Evolutionary conservation across 306 rosid species (phyloP), one percentile per base, ranked within the genome.

Genomic region (Quillaja saponaria): DNA sequence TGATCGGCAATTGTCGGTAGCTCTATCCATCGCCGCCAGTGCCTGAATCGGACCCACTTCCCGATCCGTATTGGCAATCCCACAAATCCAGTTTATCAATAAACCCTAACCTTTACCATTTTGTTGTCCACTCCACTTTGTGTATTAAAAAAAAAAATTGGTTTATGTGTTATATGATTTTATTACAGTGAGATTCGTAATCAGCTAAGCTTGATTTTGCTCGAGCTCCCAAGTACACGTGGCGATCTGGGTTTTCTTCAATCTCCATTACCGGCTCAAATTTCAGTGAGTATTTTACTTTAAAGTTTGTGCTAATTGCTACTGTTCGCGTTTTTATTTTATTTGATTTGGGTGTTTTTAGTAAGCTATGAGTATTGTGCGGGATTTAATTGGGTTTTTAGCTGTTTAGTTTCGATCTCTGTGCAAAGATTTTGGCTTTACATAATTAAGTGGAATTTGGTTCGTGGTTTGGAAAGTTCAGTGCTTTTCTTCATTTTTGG

Each of bases 161-260:
- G 67, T 65, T 79, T 80, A 56, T 67, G 76, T 66, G 85, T 61
- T 59, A 42, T 63, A 72, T 60, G 76, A 68, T 72, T 80, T 79
- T 42, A 56, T 76, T 75, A 61, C 67, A 69, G 85, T 71, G 78
- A 81, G 87, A 78, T 76, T 78, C 47, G 69, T 71, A 34, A 54
- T 72, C 75, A 49, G 82, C 48, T 63, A 61, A 69, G 72, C 79
- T 78, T 64, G 76, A 61, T 82, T 86, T 72, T 53, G 85, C 86
- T 82, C 68, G 71, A 71, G 71, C 75, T 90, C 67, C 80, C 37
- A 65, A 77, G 69, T 53, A 75, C 97, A 85, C 85, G 94, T 77
- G 92, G 79, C 88, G 97, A 90, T 87, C 95, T 90, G 79, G 85
- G 67, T 87, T 74, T 69, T 70, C 80, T 69, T 78, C 87, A 57